Evolutionary conservation across 75 land plant species (phyloP), one percentile per base, ranked within the genome.

Genomic region (Picea glauca): DNA sequence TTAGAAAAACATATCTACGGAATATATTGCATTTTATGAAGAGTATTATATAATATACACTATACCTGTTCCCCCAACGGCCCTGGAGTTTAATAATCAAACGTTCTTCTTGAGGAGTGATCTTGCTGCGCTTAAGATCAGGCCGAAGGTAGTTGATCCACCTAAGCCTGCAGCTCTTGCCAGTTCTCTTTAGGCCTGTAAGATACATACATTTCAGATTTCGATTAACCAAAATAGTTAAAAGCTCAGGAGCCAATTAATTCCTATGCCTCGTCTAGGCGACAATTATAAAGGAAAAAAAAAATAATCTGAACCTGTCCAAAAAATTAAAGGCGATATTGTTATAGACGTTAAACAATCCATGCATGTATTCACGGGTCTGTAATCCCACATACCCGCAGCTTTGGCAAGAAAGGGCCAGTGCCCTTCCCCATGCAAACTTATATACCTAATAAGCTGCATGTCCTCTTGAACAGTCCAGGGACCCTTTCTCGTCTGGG

Each of bases 131-230:
- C 82, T 91, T 94, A 68, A 94, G 87, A 74, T 94, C 85, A 1
- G 96, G 96, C 40, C 92, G 87, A 18, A 94, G 77, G 74, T 92
- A 94, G 79, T 94, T 94, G 1, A 94, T 90, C 96, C 96, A 94
- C 50, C 96, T 84, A 57, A 94, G 81, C 0, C 96, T 84, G 74
- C 96, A 94, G 79, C 96, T 94, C 85, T 92, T 94, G 54, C 96
- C 96, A 82, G 92, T 90, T 11, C 96, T 87, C 3, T 58, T 80
- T 64, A 94, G 77, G 4, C 95, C 95, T 20, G 94, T 15, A 32
- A 2, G 15, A 17, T 67, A 15, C 15, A 13, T 3, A 67, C 32
- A 67, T 9, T 50, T 50, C 56, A 50, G 12, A 1, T 9, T 50
- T 50, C 4, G 56, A 50, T 50, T 50, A 50, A 50, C 1, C 56